These are phyloP conservation scores for Teratosphaeria nubilosa DNA, from an alignment of 2,329 filamentous ascomycete genomes.

Conservation along the genomic window DNA sequence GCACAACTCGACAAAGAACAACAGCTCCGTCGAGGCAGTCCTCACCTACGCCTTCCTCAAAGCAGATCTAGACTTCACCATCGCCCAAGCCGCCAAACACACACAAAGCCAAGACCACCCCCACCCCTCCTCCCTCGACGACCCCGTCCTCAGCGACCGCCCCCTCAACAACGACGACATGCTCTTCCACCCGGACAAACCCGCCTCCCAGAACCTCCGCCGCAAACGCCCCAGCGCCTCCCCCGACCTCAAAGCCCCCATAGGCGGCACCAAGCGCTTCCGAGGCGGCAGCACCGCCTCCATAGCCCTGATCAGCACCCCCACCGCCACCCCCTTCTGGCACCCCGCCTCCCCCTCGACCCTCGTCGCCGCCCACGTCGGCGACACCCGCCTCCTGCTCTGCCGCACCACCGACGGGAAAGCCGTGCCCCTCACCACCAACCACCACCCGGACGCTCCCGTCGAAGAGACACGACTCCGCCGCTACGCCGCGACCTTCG, in stretches of 20 bases:
- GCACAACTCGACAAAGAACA: slow-evolving; percentile 16
- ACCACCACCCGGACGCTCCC: slow-evolving; percentile 86
- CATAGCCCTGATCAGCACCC: slow-evolving; percentile 81
- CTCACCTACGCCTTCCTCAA: slow-evolving; percentile 88
- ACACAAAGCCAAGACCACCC: not conserved
- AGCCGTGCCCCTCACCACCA: slow-evolving; percentile 71
- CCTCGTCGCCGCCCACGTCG: slow-evolving; percentile 78
- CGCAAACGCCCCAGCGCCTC: slow-evolving; percentile 26
- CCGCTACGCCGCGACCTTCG: slow-evolving; percentile 75
- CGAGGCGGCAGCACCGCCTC: slow-evolving; percentile 90
- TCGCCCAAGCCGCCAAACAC: slow-evolving; percentile 68
- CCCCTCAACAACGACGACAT: slow-evolving; percentile 81
- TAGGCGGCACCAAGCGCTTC: slow-evolving; percentile 68
- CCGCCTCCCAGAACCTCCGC: slow-evolving; percentile 28
- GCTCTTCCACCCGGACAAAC: slow-evolving; percentile 52
- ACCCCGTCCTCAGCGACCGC: slow-evolving; percentile 59
- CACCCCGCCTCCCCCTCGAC: slow-evolving; percentile 79
- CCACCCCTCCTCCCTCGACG: slow-evolving; percentile 39
- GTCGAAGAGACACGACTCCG: slow-evolving; percentile 73
- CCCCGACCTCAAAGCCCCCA: slow-evolving; percentile 46
- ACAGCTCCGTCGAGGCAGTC: slow-evolving; percentile 62
- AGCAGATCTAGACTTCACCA: slow-evolving; percentile 88
- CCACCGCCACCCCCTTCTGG: slow-evolving; percentile 88
- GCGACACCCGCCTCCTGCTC: slow-evolving; percentile 82
- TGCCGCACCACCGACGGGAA: slow-evolving; percentile 77